Evolutionary conservation across 1,139 yeast species (phyloP).

Genomic region (Pichia sp.): DNA sequence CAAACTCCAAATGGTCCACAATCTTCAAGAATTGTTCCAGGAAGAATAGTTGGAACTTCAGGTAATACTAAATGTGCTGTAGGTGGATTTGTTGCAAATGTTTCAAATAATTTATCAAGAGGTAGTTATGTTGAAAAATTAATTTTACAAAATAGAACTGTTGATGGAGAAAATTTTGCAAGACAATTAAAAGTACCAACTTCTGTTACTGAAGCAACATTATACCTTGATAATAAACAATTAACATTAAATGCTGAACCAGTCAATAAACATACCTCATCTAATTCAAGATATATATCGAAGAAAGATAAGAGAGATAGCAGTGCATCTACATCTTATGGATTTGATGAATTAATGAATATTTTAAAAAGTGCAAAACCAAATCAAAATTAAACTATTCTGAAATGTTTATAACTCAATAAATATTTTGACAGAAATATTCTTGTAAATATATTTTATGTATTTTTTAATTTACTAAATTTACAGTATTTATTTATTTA

Average conservation of each 20-base stretch:
- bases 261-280: constrained; percentile 7
- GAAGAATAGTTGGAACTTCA: constrained; percentile 51
- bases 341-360: constrained; percentile 1
- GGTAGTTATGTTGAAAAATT: constrained; percentile 22
- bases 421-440: too few species aligned
- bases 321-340: too few species aligned
- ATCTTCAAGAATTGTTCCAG: constrained; percentile 56
- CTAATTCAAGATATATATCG: constrained; percentile 1
- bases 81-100: constrained; percentile 61
- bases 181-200: constrained; percentile 25
- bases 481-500: not conserved
- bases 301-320: not conserved
- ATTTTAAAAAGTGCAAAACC: constrained; percentile 2
- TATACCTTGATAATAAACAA: constrained; percentile 19
- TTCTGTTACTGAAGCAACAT: constrained; percentile 20
- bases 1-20: constrained; percentile 73
- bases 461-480: not conserved
- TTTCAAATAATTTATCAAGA: constrained; percentile 19
- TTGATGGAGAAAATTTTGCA: constrained; percentile 21
- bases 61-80: constrained; percentile 50
- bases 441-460: not conserved
- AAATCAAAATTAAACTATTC: not conserved
- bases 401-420: too few species aligned
- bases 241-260: constrained; percentile 24
- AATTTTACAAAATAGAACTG: constrained; percentile 17